phyloP scores from a whole-genome alignment of 352 stramenopile genomes.

The Pythium monospermum region DNA sequence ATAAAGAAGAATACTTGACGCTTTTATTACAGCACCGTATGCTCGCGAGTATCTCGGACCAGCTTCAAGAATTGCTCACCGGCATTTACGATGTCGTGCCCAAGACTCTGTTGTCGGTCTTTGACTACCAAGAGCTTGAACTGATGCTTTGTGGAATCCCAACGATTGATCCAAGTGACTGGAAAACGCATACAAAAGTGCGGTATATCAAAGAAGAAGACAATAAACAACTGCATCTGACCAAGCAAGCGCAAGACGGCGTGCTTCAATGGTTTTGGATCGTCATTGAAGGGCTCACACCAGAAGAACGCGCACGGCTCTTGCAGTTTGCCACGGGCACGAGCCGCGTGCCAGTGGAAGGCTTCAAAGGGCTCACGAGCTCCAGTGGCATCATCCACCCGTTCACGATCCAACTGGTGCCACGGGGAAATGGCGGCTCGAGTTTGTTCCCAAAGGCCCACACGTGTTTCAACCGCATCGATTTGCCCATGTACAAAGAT shows the following conservation, averaged over 20 bases:
- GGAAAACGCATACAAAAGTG: slow-evolving; percentile 71
- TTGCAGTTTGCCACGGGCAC: slow-evolving; percentile 98
- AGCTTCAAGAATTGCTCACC: slow-evolving; percentile 88
- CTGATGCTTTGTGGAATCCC: slow-evolving; percentile 89
- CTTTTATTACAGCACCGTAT: slow-evolving; percentile 93
- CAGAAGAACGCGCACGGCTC: slow-evolving; percentile 93
- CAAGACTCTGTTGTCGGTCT: slow-evolving; percentile 82
- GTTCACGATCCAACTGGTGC: slow-evolving; percentile 76
- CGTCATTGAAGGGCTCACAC: slow-evolving; percentile 73
- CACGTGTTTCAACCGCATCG: slow-evolving; percentile 88
- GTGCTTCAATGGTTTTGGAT: slow-evolving; percentile 92
- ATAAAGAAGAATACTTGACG: slow-evolving; percentile 94
- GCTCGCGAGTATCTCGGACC: slow-evolving; percentile 84
- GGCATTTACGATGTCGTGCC: slow-evolving; percentile 93
- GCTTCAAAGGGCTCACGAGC: slow-evolving; percentile 75
- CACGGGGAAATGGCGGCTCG: slow-evolving; percentile 34
- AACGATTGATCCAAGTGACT: slow-evolving; percentile 84
- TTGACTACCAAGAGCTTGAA: slow-evolving; percentile 95
- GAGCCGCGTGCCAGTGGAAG: slow-evolving; percentile 89
- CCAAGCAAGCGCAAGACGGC: slow-evolving; percentile 35
- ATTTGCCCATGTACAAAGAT: slow-evolving; percentile 73
- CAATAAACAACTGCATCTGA: slow-evolving; percentile 39
- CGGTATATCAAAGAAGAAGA: slow-evolving; percentile 39
- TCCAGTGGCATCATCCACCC: slow-evolving; percentile 73
- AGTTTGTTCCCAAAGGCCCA: slow-evolving; percentile 76